Percentiles rank a stretch among this genome's conserved stretches.
Conservation (phyloP, 2,329 filamentous ascomycete species). For the Rasamsonia emersonii region DNA sequence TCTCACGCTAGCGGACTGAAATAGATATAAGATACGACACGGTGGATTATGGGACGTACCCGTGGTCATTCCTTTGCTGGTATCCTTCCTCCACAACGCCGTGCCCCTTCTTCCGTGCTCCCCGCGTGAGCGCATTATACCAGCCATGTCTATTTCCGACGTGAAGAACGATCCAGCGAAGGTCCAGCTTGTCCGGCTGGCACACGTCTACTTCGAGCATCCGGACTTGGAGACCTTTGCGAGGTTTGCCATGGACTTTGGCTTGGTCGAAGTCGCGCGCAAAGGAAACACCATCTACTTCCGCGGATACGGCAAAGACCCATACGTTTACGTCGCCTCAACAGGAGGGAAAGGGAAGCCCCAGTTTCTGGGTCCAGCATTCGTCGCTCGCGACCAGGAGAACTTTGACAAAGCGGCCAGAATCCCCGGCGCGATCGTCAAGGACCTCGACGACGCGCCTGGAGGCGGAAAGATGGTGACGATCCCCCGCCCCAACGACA, state of each 20-base stretch:
- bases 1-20: no score
- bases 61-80: neutral
- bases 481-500: constrained; percentile 42
- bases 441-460: constrained; percentile 32
- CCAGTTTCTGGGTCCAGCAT: constrained; percentile 50
- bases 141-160: constrained; percentile 10
- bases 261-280: constrained; percentile 17
- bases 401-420: constrained; percentile 46
- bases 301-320: constrained; percentile 53
- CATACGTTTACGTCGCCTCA: constrained; percentile 52
- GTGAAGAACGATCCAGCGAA: constrained; percentile 15
- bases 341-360: constrained; percentile 39
- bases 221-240: constrained; percentile 16
- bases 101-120: constrained; percentile 9
- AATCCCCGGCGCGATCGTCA: constrained; percentile 44
- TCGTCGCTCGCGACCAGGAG: constrained; percentile 48
- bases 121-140: constrained; percentile 11
- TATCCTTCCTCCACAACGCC: constrained; percentile 8
- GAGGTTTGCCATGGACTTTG: constrained; percentile 24
- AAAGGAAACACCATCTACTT: constrained; percentile 45
- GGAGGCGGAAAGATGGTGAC: constrained; percentile 18
- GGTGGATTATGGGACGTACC: no score
- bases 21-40: no score
- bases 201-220: constrained; percentile 24
- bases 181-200: constrained; percentile 20